These are phyloP conservation scores for Fusarium fujikuroi DNA, from an alignment of 2,329 filamentous ascomycete species.

Conservation along the genomic window DNA sequence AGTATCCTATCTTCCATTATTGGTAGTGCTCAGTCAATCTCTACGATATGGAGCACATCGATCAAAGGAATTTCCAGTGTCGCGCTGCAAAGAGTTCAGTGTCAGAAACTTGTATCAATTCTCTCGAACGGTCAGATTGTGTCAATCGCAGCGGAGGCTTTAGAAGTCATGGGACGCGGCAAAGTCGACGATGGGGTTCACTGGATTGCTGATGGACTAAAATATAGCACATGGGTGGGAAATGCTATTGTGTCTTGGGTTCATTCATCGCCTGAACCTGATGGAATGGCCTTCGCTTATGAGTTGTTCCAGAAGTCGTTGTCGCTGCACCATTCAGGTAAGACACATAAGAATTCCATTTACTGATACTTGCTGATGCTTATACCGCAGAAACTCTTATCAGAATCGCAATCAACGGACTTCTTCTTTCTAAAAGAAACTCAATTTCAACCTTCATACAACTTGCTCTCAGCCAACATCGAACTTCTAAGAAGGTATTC, in stretches of 20 bases:
- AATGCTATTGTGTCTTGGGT: constrained; percentile 65
- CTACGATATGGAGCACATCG: constrained; percentile 53
- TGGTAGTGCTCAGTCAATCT: constrained; percentile 50
- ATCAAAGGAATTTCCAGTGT: constrained; percentile 36
- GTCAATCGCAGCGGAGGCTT: constrained; percentile 66
- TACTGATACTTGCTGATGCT: not conserved
- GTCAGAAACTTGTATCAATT: constrained; percentile 54
- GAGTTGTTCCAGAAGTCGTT: constrained; percentile 69
- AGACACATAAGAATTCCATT: not conserved
- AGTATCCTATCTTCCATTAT: constrained; percentile 58
- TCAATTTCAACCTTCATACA: constrained; percentile 43
- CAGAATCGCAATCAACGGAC: constrained; percentile 48
- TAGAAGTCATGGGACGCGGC: constrained; percentile 57
- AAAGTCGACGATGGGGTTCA: constrained; percentile 33
- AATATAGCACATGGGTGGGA: constrained; percentile 79
- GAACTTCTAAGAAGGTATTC: constrained; percentile 43
- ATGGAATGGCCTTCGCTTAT: constrained; percentile 56
- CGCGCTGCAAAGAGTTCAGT: constrained; percentile 46
- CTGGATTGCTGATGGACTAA: constrained; percentile 73
- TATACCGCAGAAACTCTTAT: constrained; percentile 54
- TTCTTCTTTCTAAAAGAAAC: constrained; percentile 50
- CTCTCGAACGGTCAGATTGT: constrained; percentile 62
- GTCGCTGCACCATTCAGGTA: constrained; percentile 79
- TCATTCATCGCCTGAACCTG: constrained; percentile 45
- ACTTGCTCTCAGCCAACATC: constrained; percentile 46